phyloP scores from a whole-genome alignment of 345 rosid genomes.

The Pseudoturritis turrita region DNA sequence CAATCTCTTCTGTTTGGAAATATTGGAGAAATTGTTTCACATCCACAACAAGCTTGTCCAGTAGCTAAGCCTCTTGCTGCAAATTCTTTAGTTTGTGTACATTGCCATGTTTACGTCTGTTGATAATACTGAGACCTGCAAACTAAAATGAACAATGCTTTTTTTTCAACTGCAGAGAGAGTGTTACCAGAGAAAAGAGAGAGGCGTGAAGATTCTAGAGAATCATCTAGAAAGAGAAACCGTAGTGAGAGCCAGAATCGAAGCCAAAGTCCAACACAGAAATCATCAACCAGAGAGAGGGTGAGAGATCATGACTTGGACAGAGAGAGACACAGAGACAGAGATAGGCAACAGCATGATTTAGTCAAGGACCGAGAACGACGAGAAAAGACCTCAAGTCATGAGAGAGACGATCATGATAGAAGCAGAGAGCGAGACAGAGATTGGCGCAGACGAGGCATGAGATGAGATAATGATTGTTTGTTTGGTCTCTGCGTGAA shows the following conservation, averaged over 20 bases:
- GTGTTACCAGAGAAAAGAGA: constrained; percentile 51
- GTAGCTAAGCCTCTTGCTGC: not conserved
- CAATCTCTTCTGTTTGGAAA: not conserved
- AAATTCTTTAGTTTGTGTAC: not conserved
- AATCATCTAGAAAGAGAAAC: constrained; percentile 64
- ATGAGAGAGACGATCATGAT: constrained; percentile 54
- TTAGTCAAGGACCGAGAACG: constrained; percentile 34
- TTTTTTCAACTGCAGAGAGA: constrained; percentile 40
- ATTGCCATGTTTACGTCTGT: not conserved
- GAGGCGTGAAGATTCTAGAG: constrained; percentile 43
- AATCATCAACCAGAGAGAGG: constrained; percentile 45
- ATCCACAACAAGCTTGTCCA: not conserved
- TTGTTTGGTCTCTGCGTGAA: not conserved
- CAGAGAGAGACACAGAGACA: constrained; percentile 46
- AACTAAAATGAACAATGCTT: not conserved
- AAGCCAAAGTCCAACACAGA: constrained; percentile 65
- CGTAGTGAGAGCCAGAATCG: constrained; percentile 50
- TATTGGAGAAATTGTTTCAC: not conserved
- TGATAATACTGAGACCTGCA: not conserved
- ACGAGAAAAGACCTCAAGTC: constrained; percentile 62
- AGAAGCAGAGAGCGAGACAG: constrained; percentile 58
- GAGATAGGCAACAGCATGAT: constrained; percentile 24
- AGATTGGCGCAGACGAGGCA: constrained; percentile 52
- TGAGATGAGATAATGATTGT: not conserved
- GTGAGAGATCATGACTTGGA: constrained; percentile 37